Conservation (phyloP, 2,329 filamentous ascomycete species). For the Claviceps fusiformis region DNA sequence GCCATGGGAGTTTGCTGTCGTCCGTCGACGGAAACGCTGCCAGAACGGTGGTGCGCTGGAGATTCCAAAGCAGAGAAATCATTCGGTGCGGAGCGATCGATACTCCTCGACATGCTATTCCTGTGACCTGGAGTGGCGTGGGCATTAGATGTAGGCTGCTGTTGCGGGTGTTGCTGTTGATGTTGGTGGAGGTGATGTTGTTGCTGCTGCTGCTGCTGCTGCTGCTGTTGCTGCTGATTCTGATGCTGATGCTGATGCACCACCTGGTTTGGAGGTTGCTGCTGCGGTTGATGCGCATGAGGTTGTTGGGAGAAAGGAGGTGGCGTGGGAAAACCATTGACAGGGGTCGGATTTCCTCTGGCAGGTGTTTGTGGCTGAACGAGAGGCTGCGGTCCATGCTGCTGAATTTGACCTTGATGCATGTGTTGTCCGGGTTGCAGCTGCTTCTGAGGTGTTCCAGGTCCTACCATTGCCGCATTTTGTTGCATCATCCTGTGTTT, state of each 20-base stretch:
- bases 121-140: slow-evolving; percentile 15
- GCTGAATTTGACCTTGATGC: slow-evolving; percentile 19
- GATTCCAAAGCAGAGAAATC: slow-evolving; percentile 32
- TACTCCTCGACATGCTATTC: slow-evolving; percentile 37
- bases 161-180: slow-evolving; percentile 5
- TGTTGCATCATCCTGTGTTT: slow-evolving; percentile 39
- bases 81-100: slow-evolving; percentile 24
- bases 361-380: slow-evolving; percentile 26
- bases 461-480: slow-evolving; percentile 7
- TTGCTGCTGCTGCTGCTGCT: neutral
- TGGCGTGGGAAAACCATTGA: slow-evolving; percentile 25
- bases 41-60: slow-evolving; percentile 27
- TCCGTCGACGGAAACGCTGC: slow-evolving; percentile 26
- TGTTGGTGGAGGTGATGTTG: slow-evolving; percentile 3
- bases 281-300: slow-evolving; percentile 4
- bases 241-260: neutral
- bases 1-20: slow-evolving; percentile 12
- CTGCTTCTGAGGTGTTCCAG: slow-evolving; percentile 19
- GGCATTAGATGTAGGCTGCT: slow-evolving; percentile 23
- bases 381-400: slow-evolving; percentile 19
- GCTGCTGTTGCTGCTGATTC: neutral
- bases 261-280: slow-evolving; percentile 6
- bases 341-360: slow-evolving; percentile 23
- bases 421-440: slow-evolving; percentile 24
- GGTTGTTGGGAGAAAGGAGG: slow-evolving; percentile 17